A percentile compares a stretch with the other conserved stretches of the same genome.
Evolutionary conservation across 2,329 filamentous ascomycete species (phyloP).

Genomic region (Scedosporium aurantiacum): DNA sequence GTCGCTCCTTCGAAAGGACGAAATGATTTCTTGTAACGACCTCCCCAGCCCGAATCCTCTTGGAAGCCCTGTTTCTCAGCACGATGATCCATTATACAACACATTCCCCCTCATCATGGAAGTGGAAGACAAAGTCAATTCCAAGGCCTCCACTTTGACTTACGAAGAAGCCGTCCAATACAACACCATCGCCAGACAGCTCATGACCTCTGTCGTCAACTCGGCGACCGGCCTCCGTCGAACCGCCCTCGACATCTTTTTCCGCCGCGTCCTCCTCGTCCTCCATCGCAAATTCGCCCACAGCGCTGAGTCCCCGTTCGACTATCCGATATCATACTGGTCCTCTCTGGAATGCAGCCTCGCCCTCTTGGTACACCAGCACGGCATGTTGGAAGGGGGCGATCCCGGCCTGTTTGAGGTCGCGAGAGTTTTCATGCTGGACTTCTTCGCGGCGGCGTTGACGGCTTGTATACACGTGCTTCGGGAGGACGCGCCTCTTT

Average conservation of each 20-base stretch:
- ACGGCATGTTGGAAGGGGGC: conserved; percentile 18
- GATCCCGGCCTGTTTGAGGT: conserved; percentile 19
- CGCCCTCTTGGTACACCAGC: conserved; percentile 23
- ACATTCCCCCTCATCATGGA: conserved; percentile 20
- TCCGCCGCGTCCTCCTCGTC: conserved; percentile 24
- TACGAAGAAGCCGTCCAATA: conserved; percentile 22
- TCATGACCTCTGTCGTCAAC: conserved; percentile 20
- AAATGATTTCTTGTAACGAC: background rate
- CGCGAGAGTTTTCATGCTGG: conserved; percentile 21
- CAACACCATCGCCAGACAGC: conserved; percentile 20
- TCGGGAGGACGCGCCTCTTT: conserved; percentile 21
- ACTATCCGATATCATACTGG: conserved; percentile 25
- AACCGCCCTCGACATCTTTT: conserved; percentile 23
- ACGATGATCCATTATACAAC: conserved; percentile 20
- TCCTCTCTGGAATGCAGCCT: conserved; percentile 25
- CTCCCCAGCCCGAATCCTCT: conserved; percentile 17
- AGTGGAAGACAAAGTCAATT: conserved; percentile 22
- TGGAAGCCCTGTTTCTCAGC: conserved; percentile 11
- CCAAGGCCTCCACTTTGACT: conserved; percentile 18
- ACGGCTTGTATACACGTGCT: conserved; percentile 23
- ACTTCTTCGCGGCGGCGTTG: conserved; percentile 24
- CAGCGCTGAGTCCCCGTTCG: conserved; percentile 19
- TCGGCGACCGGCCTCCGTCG: conserved; percentile 20
- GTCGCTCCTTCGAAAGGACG: conserved; percentile 16
- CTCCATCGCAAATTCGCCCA: conserved; percentile 24